Base-by-base conservation (phyloP, 1,284 basidiomycete genomes). In the Rhodotorula sp. region DNA sequence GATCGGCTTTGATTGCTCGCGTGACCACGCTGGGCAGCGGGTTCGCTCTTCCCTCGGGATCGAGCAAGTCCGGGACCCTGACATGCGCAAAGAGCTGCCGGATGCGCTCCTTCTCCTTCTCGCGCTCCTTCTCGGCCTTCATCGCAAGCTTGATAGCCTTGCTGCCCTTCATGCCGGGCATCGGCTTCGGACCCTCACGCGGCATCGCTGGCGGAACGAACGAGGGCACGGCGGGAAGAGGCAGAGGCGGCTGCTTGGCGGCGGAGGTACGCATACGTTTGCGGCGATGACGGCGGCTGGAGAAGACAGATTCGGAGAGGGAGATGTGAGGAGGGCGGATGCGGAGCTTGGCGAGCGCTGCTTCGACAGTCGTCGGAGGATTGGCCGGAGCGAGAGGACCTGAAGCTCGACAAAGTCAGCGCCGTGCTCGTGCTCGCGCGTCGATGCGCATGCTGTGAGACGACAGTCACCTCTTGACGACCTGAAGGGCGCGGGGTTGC, bases 121-220 rank as follows among this genome's bases (percentile, higher is more conserved):
- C 67, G n/a, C 68, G 62, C 47, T 74, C 73, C 59, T 70, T 68
- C 22, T 70, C 68, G 46, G 62, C 51, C 58, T 74, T 74, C 61
- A 65, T 70, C 39, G 73, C 73, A n/a, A 71, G 68, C 57, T 74
- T 74, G 49, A 74, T 62, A 22, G 73, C 73, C 54, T 70, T 70
- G 61, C 71, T 72, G 29, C 73, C 73, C 49, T 74, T 74, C 15
- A 72, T 56, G 2, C 71, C 71, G 29, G 68, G 68, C 3, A 74
- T 64, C 8, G 68, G 68, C 9, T 68, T 68, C 9, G 73, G 73
- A 17, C 72, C 70, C 47, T 64, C 63, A 8, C 61, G 59, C 2
- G 61, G 65, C 34, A 60, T 53, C 4, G 66, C 68, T 27, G 73
- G 73, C 13, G 73, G 64, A 15, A 65, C 55, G 36, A 68, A 74